Base-by-base conservation (phyloP, 441 rosid species). In the Aquilaria agallochum region DNA sequence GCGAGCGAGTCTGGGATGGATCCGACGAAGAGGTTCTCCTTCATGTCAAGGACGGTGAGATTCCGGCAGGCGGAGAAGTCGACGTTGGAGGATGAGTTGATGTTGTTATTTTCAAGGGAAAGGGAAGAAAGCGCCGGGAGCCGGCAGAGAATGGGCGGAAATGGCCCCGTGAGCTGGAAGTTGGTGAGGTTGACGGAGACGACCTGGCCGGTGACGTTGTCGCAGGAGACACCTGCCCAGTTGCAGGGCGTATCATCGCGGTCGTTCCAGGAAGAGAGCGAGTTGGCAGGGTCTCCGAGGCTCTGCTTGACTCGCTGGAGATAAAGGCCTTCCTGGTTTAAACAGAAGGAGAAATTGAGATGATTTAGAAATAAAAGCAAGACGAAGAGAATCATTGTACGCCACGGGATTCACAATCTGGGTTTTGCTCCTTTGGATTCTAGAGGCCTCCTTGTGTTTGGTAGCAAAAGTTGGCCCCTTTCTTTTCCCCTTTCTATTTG, bases 181-280 rank as follows among this genome's bases (percentile, higher is more conserved):
- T 62, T n/a, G 6, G 87, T 67, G 62, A 87, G 78, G 65, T 84
- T 36, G 53, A 84, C 51, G 53, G 87, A 73, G 54, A 52, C 11
- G 66, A 87, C 87, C 5, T 72, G 27, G 11, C 32, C 53, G 54
- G 72, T 60, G 2, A 56, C 15, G 0, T 54, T 27, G 52, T 81
- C 76, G 78, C 93, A 87, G 44, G 60, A 34, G 64, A 87, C 66
- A 47, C 93, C 90, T 9, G 3, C 6, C 92, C 92, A 86, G 8
- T 58, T 49, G 67, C 92, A 86, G 0, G 89, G 89, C 0, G 80
- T 75, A 50, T 59, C 73, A 62, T 76, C 86, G 10, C 74, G 68
- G 50, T 46, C 20, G 70, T 78, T 70, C 93, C 93, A 87, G 1
- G 80, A 70, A 46, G 87, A 63, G 52, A 84, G 82, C 20, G 81